Evolutionary conservation across 202 grass and related monocot species (phyloP).

Genomic region (Eragrostis tef): DNA sequence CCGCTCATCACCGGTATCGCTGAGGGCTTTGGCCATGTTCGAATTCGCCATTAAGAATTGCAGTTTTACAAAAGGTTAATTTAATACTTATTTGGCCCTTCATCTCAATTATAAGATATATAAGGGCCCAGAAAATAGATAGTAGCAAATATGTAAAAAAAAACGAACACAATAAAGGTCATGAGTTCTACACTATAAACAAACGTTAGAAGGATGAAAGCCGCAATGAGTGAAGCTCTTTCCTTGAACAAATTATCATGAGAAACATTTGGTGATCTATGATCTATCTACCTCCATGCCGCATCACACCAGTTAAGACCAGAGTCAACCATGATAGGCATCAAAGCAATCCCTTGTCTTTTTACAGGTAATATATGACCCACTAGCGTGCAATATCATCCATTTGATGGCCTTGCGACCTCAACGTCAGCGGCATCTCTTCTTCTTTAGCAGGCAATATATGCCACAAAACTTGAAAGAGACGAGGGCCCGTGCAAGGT

Average conservation of each 20-base stretch:
- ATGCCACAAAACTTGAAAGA: slow-evolving; percentile 55
- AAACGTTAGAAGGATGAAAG: neutral
- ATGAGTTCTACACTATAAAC: neutral
- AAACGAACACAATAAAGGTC: neutral
- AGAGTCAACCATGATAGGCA: slow-evolving; percentile 23
- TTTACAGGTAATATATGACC: slow-evolving; percentile 50
- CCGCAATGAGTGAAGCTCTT: slow-evolving; percentile 28
- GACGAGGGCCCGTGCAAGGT: slow-evolving; percentile 30
- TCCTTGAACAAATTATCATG: slow-evolving; percentile 35
- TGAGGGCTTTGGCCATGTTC: too few relatives aligned
- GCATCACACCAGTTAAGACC: slow-evolving; percentile 22
- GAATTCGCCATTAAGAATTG: neutral
- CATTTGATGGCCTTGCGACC: slow-evolving; percentile 34
- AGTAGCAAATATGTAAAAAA: neutral
- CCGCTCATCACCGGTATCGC: too few relatives aligned
- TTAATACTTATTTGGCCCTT: neutral
- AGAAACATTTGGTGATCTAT: slow-evolving; percentile 42
- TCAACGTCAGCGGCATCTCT: slow-evolving; percentile 34
- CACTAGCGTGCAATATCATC: slow-evolving; percentile 29
- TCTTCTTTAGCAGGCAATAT: slow-evolving; percentile 47
- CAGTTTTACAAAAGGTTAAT: neutral
- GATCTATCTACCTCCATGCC: slow-evolving; percentile 18
- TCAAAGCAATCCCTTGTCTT: slow-evolving; percentile 32
- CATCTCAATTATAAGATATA: neutral
- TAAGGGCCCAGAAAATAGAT: neutral